Percentiles rank a stretch among this genome's conserved stretches.
Evolutionary conservation across 208 protist species (phyloP).

Genomic region (Phytomonas serpens): DNA sequence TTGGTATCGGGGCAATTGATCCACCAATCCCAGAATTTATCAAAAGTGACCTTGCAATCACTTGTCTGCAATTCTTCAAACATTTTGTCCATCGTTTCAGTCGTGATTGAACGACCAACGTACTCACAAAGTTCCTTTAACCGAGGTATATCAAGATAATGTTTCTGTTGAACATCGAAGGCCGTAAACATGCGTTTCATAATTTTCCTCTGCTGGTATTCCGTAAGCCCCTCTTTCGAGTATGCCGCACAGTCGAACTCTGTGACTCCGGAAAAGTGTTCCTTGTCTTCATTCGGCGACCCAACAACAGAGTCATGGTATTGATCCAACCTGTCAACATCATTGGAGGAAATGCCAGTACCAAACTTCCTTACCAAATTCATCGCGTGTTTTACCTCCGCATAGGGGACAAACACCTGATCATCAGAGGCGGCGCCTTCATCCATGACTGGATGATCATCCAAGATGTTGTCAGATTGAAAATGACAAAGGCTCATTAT

Average conservation of each 20-base stretch:
- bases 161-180: slow-evolving; percentile 79
- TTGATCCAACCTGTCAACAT: slow-evolving; percentile 13
- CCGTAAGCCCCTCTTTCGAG: slow-evolving; percentile 67
- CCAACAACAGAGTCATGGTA: slow-evolving; percentile 4
- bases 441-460: background rate
- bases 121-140: slow-evolving; percentile 77
- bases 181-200: slow-evolving; percentile 85
- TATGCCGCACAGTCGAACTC: slow-evolving; percentile 81
- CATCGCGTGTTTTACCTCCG: slow-evolving; percentile 25
- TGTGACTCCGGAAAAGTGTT: slow-evolving; percentile 16
- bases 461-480: background rate
- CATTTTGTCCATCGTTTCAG: slow-evolving; percentile 43
- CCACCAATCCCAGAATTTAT: slow-evolving; percentile 86
- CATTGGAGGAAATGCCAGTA: slow-evolving; percentile 33
- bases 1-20: slow-evolving; percentile 30
- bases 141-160: slow-evolving; percentile 51
- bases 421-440: background rate
- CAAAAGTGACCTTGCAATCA: slow-evolving; percentile 66
- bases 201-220: slow-evolving; percentile 64
- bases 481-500: background rate
- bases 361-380: slow-evolving; percentile 34
- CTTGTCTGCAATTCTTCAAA: slow-evolving; percentile 46
- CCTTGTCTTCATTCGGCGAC: slow-evolving; percentile 4
- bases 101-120: slow-evolving; percentile 34
- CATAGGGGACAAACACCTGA: background rate